These are phyloP conservation scores for Pseudocercospora fuligena DNA, from an alignment of 2,329 filamentous ascomycete genomes.

Conservation along the genomic window DNA sequence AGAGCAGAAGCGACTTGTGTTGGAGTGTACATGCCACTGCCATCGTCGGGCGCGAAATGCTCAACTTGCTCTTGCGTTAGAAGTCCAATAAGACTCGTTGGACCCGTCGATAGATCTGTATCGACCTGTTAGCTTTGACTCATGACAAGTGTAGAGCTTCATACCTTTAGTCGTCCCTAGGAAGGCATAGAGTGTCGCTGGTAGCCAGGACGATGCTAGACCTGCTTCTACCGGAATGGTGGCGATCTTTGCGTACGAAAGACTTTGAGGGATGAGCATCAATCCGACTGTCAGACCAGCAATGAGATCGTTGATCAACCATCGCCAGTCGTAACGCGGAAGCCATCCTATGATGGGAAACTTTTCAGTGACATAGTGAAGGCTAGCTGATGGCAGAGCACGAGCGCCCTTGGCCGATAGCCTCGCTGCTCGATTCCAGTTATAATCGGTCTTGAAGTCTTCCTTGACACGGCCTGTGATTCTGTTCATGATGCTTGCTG, in stretches of 20 bases:
- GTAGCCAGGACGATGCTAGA: slow-evolving; percentile 64
- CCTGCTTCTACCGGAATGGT: slow-evolving; percentile 66
- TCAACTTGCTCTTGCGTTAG: slow-evolving; percentile 65
- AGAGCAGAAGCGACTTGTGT: slow-evolving; percentile 65
- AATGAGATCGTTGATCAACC: slow-evolving; percentile 66
- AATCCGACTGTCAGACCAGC: slow-evolving; percentile 62
- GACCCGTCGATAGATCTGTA: slow-evolving; percentile 65
- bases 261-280: slow-evolving; percentile 62
- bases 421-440: slow-evolving; percentile 35
- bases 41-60: slow-evolving; percentile 46
- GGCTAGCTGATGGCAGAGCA: slow-evolving; percentile 57
- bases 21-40: slow-evolving; percentile 56
- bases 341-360: slow-evolving; percentile 67
- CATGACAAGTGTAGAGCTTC: not conserved
- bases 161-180: slow-evolving; percentile 67
- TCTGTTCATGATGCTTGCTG: not conserved
- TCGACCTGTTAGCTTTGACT: slow-evolving; percentile 15
- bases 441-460: slow-evolving; percentile 31
- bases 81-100: slow-evolving; percentile 68
- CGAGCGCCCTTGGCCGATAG: slow-evolving; percentile 42
- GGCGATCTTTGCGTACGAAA: slow-evolving; percentile 68
- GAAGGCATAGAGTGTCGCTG: slow-evolving; percentile 61
- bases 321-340: slow-evolving; percentile 64
- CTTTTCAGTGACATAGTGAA: slow-evolving; percentile 64
- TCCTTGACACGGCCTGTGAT: slow-evolving; percentile 16